Conservation (phyloP, 768 basidiomycete genomes). For the Kwoniella sp. region DNA sequence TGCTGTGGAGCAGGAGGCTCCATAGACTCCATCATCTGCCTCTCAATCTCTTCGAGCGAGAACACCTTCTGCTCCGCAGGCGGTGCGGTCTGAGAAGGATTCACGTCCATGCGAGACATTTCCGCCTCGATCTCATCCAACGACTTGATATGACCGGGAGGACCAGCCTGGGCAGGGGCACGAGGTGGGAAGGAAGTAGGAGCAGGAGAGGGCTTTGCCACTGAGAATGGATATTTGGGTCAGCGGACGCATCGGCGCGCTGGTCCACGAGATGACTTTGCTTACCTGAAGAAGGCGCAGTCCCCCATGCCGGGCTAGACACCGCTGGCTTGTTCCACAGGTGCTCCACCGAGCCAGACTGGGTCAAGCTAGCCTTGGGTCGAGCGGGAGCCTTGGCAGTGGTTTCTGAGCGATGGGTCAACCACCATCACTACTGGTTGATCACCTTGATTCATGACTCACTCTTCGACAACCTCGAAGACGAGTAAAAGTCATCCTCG, state of each 20-base stretch:
- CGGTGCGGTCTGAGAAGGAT: constrained; percentile 4
- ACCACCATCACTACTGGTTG: neutral
- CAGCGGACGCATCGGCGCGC: neutral
- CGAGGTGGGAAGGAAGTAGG: constrained; percentile 7
- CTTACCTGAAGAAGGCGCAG: constrained; percentile 22
- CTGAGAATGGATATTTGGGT: constrained; percentile 4
- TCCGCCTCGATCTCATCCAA: constrained; percentile 51
- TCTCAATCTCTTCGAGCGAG: constrained; percentile 45
- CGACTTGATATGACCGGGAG: constrained; percentile 41
- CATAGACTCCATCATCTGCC: constrained; percentile 37
- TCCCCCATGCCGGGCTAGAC: constrained; percentile 31
- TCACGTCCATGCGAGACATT: constrained; percentile 34
- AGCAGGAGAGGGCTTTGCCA: constrained; percentile 17
- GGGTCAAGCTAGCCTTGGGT: constrained; percentile 11
- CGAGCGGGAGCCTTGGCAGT: constrained; percentile 17
- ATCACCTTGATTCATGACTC: neutral
- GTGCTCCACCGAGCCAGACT: constrained; percentile 12
- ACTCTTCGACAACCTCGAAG: constrained; percentile 18
- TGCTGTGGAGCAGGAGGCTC: constrained; percentile 17
- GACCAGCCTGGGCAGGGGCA: constrained; percentile 10
- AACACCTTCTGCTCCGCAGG: constrained; percentile 23
- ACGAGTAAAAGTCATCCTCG: constrained; percentile 48
- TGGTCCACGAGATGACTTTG: neutral
- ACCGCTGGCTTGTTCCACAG: constrained; percentile 28
- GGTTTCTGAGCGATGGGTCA: constrained; percentile 18